Percentiles rank a stretch among this genome's conserved stretches.
Evolutionary conservation across 2,329 filamentous ascomycete genomes (phyloP).

Genomic region (Fusarium irregulare): DNA sequence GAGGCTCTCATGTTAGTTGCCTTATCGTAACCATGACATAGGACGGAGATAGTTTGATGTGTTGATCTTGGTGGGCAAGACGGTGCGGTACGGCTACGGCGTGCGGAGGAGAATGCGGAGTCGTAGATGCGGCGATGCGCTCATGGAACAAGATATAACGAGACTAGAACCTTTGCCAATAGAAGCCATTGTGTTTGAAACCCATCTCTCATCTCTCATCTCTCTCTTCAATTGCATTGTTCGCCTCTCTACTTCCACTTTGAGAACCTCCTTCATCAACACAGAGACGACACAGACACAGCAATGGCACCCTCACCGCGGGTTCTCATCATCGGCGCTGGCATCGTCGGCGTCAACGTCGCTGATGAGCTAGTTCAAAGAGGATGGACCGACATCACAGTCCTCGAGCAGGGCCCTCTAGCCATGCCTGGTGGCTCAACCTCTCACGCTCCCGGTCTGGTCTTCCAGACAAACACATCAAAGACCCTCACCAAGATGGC

Average conservation of each 20-base stretch:
- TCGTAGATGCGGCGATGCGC: constrained; percentile 5
- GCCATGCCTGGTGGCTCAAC: constrained; percentile 73
- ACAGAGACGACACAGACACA: constrained; percentile 1
- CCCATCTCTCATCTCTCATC: constrained; percentile 10
- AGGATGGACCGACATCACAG: constrained; percentile 73
- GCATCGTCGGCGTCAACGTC: constrained; percentile 72
- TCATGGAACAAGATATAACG: constrained; percentile 34
- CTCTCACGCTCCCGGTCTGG: constrained; percentile 72
- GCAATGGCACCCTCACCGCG: constrained; percentile 49
- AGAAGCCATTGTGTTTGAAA: constrained; percentile 25
- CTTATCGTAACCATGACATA: constrained; percentile 38
- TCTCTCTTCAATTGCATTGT: not conserved
- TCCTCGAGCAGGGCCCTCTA: constrained; percentile 72
- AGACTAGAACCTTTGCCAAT: constrained; percentile 30
- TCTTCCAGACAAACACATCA: constrained; percentile 70
- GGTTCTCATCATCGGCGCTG: constrained; percentile 71
- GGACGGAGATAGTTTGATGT: constrained; percentile 12
- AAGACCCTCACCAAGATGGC: constrained; percentile 69
- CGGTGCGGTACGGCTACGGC: not conserved
- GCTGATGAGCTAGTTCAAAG: constrained; percentile 71
- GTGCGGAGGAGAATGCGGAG: constrained; percentile 24
- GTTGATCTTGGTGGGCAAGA: constrained; percentile 6
- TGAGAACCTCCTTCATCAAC: not conserved
- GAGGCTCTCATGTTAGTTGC: constrained; percentile 35
- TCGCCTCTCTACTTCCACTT: not conserved